Conservation (phyloP, 2,329 filamentous ascomycete species). For the Aspergillus aculeatinus region DNA sequence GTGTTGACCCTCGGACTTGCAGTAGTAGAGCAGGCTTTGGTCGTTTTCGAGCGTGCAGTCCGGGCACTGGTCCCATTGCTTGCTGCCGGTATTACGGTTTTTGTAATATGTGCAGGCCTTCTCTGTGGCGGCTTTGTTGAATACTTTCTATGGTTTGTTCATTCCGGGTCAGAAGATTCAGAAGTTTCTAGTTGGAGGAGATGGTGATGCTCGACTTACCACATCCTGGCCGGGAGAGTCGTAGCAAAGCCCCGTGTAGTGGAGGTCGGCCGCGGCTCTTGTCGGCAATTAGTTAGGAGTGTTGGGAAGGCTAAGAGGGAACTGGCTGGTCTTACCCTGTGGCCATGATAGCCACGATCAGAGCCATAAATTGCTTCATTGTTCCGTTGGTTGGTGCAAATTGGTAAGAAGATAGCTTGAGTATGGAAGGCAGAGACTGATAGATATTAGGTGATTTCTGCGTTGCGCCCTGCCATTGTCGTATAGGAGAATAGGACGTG, state of each 20-base stretch:
- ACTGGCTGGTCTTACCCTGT: background rate
- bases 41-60: constrained; percentile 20
- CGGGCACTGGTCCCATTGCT: constrained; percentile 24
- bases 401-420: background rate
- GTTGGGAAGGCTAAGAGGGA: background rate
- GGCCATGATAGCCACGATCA: constrained; percentile 10
- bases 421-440: background rate
- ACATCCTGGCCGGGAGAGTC: constrained; percentile 14
- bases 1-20: constrained; percentile 20
- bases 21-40: constrained; percentile 19
- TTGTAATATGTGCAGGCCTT: constrained; percentile 22
- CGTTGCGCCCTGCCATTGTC: background rate
- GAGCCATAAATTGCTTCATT: constrained; percentile 2
- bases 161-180: background rate
- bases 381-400: too few species aligned
- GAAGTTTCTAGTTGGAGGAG: background rate
- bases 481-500: background rate
- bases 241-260: constrained; percentile 15
- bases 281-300: background rate
- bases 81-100: constrained; percentile 21
- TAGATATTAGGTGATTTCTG: background rate
- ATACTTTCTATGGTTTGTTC: constrained; percentile 12
- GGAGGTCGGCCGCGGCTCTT: constrained; percentile 18
- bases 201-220: constrained; percentile 6
- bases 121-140: constrained; percentile 18